Conservation (phyloP, 176 grass and related monocot species). For the Bothriochloa decipiens region DNA sequence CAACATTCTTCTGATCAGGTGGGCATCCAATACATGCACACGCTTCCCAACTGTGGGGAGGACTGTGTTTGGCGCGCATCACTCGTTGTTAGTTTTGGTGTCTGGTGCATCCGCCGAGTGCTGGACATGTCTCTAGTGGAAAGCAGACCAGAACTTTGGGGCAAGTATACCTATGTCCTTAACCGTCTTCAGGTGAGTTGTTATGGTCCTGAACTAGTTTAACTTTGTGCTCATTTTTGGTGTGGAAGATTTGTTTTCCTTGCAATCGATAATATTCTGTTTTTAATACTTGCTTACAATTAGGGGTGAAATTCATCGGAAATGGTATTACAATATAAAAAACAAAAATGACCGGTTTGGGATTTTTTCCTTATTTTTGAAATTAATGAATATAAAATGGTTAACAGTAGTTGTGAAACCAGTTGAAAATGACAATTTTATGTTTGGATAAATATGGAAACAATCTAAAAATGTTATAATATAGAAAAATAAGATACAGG, state of each 20-base stretch:
- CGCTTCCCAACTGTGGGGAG: slow-evolving; percentile 76
- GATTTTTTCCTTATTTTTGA: not conserved
- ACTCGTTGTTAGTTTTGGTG: slow-evolving; percentile 86
- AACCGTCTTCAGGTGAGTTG: slow-evolving; percentile 91
- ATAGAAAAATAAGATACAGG: not conserved
- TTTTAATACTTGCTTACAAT: not conserved
- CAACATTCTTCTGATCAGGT: slow-evolving; percentile 40
- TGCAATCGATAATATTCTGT: not conserved
- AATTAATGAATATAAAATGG: not conserved
- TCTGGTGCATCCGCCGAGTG: slow-evolving; percentile 84
- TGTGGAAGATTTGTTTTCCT: not conserved
- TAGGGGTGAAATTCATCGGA: not conserved
- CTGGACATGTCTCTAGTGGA: slow-evolving; percentile 85
- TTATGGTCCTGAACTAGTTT: slow-evolving; percentile 7
- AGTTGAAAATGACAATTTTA: not conserved
- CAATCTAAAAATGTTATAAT: not conserved
- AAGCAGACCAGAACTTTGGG: slow-evolving; percentile 98
- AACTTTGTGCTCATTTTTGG: slow-evolving; percentile 3
- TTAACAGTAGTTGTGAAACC: not conserved
- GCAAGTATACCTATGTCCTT: slow-evolving; percentile 98
- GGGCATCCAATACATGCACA: slow-evolving; percentile 39
- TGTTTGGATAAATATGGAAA: not conserved
- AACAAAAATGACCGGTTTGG: not conserved
- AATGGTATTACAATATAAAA: not conserved
- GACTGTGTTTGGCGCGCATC: slow-evolving; percentile 77